Evolutionary conservation across 208 protist species (phyloP), one percentile per base, ranked within the genome.

Genomic region (Leishmania martiniquensis): DNA sequence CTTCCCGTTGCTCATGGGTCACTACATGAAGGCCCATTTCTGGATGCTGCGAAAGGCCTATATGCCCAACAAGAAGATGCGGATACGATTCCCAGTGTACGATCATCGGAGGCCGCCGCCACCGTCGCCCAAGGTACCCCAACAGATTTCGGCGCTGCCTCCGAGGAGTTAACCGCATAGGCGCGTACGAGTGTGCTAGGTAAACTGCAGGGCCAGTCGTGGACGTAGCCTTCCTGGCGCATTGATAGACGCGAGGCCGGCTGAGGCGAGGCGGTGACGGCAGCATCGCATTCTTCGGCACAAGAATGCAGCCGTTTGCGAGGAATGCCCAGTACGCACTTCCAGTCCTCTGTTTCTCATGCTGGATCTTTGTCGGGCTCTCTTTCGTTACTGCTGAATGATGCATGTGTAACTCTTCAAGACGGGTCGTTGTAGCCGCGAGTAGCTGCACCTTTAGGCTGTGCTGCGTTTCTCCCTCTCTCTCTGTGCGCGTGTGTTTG

Each of bases 1-100:
- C 57, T 95, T 97, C 54, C 91, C 91, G 7, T 47, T 97, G 22
- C 78, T 97, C 44, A 93, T 97, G 91, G 93, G 91, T 22, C 91
- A 94, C 76, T 80, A 87, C 62, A 87, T 97, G 85, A 97, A 97
- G 78, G 77, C 91, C 17, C 85, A 95, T 74, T 93, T 87, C 75
- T 97, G 93, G 89, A 90, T 91, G 85, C 25, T 96, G 0, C 76
- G 81, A 17, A 93, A 92, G 75, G 90, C 89, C 10, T 96, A 95
- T 85, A 76, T 90, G 79, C 93, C 91, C 2, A 94, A 93, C 78
- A 93, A 91, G 59, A 93, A 86, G 80, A 93, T 97, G 84, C 86
- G 89, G 39, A 75, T 97, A 39, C 82, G 91, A 32, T 94, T 94
- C 54, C 93, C 93, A 3, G 72, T 84, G 49, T 86, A 92, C 72